Base-by-base conservation (phyloP, 192 early-diverging fungal species). In the Umbelopsis vinacea region DNA sequence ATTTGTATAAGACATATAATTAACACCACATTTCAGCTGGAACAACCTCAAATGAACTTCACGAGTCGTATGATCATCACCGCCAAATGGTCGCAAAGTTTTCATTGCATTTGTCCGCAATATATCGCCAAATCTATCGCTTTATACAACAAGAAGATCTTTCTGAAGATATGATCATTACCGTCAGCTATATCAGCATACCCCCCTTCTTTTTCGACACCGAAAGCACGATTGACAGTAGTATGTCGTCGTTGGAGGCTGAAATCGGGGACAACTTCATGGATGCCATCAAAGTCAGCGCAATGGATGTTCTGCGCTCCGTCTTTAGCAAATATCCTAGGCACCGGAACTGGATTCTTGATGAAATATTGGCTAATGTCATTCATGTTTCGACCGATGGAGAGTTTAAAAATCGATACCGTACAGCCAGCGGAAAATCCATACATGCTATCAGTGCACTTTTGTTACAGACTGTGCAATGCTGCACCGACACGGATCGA, bases 261-360 rank as follows among this genome's bases (percentile, higher is more conserved):
- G 6, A 7, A 37, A 19, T 0, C 48, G 48, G 26, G 26, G 33
- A 72, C 12, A 71, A 72, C 24, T 52, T 70, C 3, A 72, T 60
- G n/a, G 77, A 74, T 43, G 66, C 52, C 17, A 35, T 81, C 50
- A 81, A 81, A 66, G 46, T 66, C 6, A 52, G 24, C 23, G 35
- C 74, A 8, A 37, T 81, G 37, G 73, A 81, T 53, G 48, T 74
- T 38, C 46, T 81, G 33, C 55, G 52, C 10, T 47, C 24, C 4
- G 15, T 90, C 8, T 94, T 90, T 74, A 74, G 83, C 10, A 84
- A 81, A 52, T 74, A 89, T 48, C 69, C 82, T 0, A 74, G 68
- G 10, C 94, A 96, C 67, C 84, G 94, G 26, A 76, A 74, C 22
- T 93, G 93, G 86, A 93, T 97, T 29, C 73, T 97, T 24, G 96